Evolutionary conservation across 2,329 filamentous ascomycete genomes (phyloP), one percentile per base, ranked within the genome.

Genomic region (Aureobasidium melanogenum): DNA sequence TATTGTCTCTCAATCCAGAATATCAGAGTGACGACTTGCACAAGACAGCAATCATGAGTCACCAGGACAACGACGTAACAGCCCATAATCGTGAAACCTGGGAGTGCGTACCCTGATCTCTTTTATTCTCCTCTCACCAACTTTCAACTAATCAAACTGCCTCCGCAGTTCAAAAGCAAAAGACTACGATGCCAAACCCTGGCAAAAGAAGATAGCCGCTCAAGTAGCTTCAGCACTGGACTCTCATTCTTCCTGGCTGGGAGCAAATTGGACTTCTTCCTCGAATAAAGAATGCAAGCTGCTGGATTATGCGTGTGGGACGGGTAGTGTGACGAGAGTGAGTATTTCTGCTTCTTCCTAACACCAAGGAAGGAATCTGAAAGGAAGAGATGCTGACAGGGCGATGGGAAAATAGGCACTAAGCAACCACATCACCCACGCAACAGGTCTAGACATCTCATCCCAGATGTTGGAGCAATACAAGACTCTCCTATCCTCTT

Each of bases 281-380:
- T 7, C 48, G 5, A 57, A 55, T 28, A 55, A 67, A 19, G 38
- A 63, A 62, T 52, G 52, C 47, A 22, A 5, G 12, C 66, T 73
- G 0, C 66, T 73, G 1, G 71, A 73, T 64, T 73, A 72, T 60
- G 70, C 71, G 15, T 71, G 69, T 43, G 71, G 71, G 10, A 71
- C 71, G 5, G 71, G 71, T n/a, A 62, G 66, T 51, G 67, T 72
- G 10, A 72, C 71, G 4, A 63, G 60, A 9, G 60, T 62, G 19
- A 8, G 60, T 51, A 0, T 26, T 17, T 2, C 41, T 10, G n/a
- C 48, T 19, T 38, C 14, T 28, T 30, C 22, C 24, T 9, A 15
- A 10, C 5, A 15, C n/a, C 9, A 2, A 17, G 12, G 8, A 17
- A 34, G n/a, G n/a, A 7, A 5, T 4, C 14, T 10, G 8, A 5